Conservation (phyloP, 1,139 yeast species). For the Pichia sorboxylosa region DNA sequence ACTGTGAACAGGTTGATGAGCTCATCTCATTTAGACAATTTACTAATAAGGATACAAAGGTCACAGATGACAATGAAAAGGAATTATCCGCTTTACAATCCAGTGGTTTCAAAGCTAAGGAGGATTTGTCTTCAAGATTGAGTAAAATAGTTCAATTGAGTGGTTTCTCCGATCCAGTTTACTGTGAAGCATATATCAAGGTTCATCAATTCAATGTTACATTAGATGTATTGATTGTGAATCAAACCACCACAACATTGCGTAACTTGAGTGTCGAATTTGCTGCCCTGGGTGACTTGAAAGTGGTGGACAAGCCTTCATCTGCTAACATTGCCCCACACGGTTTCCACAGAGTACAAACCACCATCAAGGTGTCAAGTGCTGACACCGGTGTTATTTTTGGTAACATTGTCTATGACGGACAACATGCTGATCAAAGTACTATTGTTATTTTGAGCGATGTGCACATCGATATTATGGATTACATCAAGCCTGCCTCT, state of each 20-base stretch:
- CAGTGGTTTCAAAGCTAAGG: slow-evolving; percentile 35
- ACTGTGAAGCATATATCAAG: slow-evolving; percentile 92
- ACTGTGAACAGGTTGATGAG: slow-evolving; percentile 77
- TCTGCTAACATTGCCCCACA: slow-evolving; percentile 94
- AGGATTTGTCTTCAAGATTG: slow-evolving; percentile 62
- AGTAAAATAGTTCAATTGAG: slow-evolving; percentile 86
- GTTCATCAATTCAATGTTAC: slow-evolving; percentile 95
- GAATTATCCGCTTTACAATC: slow-evolving; percentile 33
- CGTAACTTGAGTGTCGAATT: slow-evolving; percentile 90
- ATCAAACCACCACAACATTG: slow-evolving; percentile 85
- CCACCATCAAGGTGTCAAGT: slow-evolving; percentile 87
- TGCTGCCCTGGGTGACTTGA: slow-evolving; percentile 91
- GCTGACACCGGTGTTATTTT: slow-evolving; percentile 97
- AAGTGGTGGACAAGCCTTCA: slow-evolving; percentile 86
- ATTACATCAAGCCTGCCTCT: slow-evolving; percentile 88
- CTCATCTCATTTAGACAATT: slow-evolving; percentile 77
- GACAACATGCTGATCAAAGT: slow-evolving; percentile 84
- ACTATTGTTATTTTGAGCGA: slow-evolving; percentile 89
- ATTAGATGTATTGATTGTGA: slow-evolving; percentile 83
- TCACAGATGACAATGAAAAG: slow-evolving; percentile 33
- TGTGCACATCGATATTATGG: slow-evolving; percentile 93
- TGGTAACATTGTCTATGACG: slow-evolving; percentile 94
- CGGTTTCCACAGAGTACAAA: slow-evolving; percentile 82
- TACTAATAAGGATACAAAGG: slow-evolving; percentile 34
- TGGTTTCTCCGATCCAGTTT: slow-evolving; percentile 95